These are phyloP conservation scores for Botrytis hyacinthi DNA, from an alignment of 2,329 filamentous ascomycete species.

Conservation along the genomic window DNA sequence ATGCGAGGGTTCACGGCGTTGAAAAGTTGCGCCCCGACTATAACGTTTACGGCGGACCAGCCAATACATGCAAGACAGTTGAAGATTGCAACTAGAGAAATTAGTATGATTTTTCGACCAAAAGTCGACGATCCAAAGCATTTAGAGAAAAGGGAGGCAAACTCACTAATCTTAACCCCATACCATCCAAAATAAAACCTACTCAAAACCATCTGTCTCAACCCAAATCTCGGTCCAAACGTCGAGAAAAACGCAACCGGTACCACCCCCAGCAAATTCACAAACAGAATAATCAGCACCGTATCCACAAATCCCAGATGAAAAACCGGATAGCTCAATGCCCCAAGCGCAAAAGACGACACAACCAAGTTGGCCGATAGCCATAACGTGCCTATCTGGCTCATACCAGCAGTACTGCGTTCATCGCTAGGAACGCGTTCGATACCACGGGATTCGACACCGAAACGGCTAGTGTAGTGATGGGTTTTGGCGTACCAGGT, in stretches of 20 bases:
- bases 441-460: constrained; percentile 72
- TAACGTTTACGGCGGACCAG: constrained; percentile 75
- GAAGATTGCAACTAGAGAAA: constrained; percentile 57
- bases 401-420: constrained; percentile 61
- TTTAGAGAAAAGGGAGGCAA: neutral
- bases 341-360: constrained; percentile 72
- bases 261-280: constrained; percentile 70
- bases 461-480: constrained; percentile 60
- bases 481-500: constrained; percentile 57
- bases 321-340: constrained; percentile 67
- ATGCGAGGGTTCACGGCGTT: constrained; percentile 68
- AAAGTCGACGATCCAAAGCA: constrained; percentile 21
- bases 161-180: constrained; percentile 64
- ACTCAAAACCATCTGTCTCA: constrained; percentile 78
- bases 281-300: constrained; percentile 68
- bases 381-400: constrained; percentile 72
- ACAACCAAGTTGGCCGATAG: constrained; percentile 76
- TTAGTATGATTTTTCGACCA: neutral
- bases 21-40: constrained; percentile 76
- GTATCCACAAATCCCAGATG: constrained; percentile 70
- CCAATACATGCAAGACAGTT: constrained; percentile 70
- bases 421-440: constrained; percentile 71
- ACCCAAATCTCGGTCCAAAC: constrained; percentile 70
- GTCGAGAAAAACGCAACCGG: constrained; percentile 76
- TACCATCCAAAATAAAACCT: constrained; percentile 75